These are phyloP conservation scores for Bruguiera gymnorhiza DNA, from an alignment of 345 rosid genomes.

Conservation along the genomic window DNA sequence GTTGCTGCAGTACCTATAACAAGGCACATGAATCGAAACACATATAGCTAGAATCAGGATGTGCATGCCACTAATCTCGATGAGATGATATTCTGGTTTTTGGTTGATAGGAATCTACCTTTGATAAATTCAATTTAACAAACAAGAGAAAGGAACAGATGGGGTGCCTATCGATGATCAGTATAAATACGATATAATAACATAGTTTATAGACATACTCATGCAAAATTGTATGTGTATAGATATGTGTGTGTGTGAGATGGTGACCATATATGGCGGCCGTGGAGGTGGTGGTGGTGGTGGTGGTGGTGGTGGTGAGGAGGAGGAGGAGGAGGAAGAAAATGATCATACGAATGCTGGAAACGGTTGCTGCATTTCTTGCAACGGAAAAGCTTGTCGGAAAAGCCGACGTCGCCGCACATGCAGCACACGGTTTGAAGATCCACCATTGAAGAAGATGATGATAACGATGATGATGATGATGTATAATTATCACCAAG, in stretches of 20 bases:
- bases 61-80: too few species aligned
- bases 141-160: conserved; percentile 23
- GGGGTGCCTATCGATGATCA: conserved; percentile 22
- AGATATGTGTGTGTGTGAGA: neutral
- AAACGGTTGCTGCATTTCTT: conserved; percentile 78
- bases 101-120: neutral
- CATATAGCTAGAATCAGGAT: too few species aligned
- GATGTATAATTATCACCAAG: neutral
- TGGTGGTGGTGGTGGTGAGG: neutral
- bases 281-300: neutral
- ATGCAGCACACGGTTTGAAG: conserved; percentile 77
- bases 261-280: neutral
- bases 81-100: neutral
- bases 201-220: too few species aligned
- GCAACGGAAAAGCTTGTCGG: conserved; percentile 95
- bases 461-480: too few species aligned
- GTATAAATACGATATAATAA: neutral
- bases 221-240: too few species aligned
- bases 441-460: conserved; percentile 60
- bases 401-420: conserved; percentile 98
- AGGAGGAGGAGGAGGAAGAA: neutral
- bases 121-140: neutral
- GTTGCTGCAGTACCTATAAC: conserved; percentile 84
- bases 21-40: conserved; percentile 8
- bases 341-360: conserved; percentile 80